Evolutionary conservation across 148 eudicot genomes (phyloP).

Genomic region (Camellia japonica): DNA sequence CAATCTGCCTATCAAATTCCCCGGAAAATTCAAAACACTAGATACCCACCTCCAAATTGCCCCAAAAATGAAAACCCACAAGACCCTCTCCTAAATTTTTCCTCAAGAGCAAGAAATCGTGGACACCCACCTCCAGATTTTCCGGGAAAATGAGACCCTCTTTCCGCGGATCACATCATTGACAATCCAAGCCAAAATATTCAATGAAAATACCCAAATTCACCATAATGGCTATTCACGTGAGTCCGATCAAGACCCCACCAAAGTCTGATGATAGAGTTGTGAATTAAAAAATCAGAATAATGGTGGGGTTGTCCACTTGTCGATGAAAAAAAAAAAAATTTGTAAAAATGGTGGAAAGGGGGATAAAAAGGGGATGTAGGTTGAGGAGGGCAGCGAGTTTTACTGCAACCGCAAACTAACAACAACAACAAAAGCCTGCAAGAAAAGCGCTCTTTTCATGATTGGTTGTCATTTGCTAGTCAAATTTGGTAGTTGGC

Average conservation of each 20-base stretch:
- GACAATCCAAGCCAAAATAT: conserved; percentile 6
- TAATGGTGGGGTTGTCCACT: not conserved
- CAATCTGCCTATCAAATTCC: conserved; percentile 14
- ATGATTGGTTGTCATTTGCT: conserved; percentile 12
- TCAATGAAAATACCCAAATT: not conserved
- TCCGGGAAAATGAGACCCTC: conserved; percentile 14
- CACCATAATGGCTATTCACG: not conserved
- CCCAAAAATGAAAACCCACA: conserved; percentile 19
- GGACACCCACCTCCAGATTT: conserved; percentile 29
- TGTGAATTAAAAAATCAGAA: not conserved
- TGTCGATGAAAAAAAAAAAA: too few species aligned
- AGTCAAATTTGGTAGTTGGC: conserved; percentile 8
- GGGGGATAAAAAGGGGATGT: not conserved
- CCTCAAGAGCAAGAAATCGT: not conserved
- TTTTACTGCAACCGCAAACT: conserved; percentile 6
- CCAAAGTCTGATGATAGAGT: not conserved
- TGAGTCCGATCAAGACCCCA: not conserved
- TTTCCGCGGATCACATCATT: conserved; percentile 5
- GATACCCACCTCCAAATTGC: conserved; percentile 14
- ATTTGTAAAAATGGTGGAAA: too few species aligned
- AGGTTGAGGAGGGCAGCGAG: conserved; percentile 11
- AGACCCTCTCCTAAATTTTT: conserved; percentile 11
- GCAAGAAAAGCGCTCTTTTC: conserved; percentile 1
- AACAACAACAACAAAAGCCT: conserved; percentile 2
- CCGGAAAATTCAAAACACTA: conserved; percentile 17